Evolutionary conservation across 1,284 basidiomycete genomes (phyloP).

Genomic region (Xanthoconium separans): DNA sequence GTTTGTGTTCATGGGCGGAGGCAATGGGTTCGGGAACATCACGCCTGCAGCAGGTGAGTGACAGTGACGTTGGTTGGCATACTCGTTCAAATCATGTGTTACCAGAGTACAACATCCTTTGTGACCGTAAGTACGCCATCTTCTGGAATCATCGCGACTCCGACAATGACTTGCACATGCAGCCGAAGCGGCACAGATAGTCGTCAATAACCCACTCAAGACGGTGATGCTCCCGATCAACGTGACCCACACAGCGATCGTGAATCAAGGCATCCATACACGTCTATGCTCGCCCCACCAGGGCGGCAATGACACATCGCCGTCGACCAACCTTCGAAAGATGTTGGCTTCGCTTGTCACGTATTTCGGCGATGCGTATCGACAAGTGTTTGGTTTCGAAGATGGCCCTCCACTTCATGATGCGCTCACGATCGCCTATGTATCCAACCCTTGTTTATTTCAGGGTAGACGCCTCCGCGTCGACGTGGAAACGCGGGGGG

Average conservation of each 20-base stretch:
- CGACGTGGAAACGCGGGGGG: slow-evolving; percentile 70
- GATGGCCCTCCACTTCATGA: slow-evolving; percentile 83
- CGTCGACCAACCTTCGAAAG: slow-evolving; percentile 60
- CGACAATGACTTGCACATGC: neutral
- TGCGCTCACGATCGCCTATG: slow-evolving; percentile 73
- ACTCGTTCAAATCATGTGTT: neutral
- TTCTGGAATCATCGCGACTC: neutral
- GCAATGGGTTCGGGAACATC: slow-evolving; percentile 77
- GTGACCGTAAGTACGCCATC: slow-evolving; percentile 59
- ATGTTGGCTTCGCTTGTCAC: slow-evolving; percentile 70
- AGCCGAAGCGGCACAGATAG: slow-evolving; percentile 82
- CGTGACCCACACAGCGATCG: slow-evolving; percentile 79
- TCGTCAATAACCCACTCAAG: slow-evolving; percentile 57
- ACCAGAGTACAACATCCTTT: slow-evolving; percentile 78
- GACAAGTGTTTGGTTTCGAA: slow-evolving; percentile 68
- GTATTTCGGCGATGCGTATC: slow-evolving; percentile 71
- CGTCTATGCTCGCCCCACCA: slow-evolving; percentile 49
- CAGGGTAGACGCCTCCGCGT: slow-evolving; percentile 60
- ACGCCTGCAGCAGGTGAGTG: slow-evolving; percentile 68
- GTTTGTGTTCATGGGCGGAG: slow-evolving; percentile 89
- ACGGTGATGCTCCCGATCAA: slow-evolving; percentile 80
- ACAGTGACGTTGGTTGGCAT: neutral
- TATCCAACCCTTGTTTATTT: slow-evolving; percentile 66
- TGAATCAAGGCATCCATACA: slow-evolving; percentile 52
- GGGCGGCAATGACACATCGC: slow-evolving; percentile 1